A percentile compares a stretch with the other conserved stretches of the same genome.
phyloP scores from a whole-genome alignment of 768 basidiomycete species.

The Phaeotremella skinneri region DNA sequence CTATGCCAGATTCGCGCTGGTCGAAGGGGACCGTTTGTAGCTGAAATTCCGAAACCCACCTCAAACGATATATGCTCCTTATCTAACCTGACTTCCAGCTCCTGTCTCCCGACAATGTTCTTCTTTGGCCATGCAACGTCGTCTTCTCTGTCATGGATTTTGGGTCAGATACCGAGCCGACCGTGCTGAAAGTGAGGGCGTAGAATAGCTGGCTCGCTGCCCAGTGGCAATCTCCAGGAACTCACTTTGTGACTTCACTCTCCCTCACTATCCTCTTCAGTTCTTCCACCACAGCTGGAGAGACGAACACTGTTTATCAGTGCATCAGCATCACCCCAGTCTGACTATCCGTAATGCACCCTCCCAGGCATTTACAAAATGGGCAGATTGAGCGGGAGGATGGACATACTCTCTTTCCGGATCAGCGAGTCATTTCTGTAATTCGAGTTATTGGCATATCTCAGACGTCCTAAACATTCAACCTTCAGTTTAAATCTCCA shows the following conservation, averaged over 20 bases:
- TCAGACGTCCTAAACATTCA: conserved; percentile 59
- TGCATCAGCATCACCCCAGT: neutral
- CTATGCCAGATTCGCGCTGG: no score
- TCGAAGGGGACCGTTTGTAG: neutral
- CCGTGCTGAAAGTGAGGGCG: no score
- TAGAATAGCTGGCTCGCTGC: no score
- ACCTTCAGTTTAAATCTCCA: neutral
- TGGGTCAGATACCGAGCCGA: conserved; percentile 5
- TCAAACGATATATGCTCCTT: conserved; percentile 97
- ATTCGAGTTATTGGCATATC: conserved; percentile 99
- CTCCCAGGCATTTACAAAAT: neutral
- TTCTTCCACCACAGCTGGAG: conserved; percentile 87
- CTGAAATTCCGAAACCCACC: conserved; percentile 56
- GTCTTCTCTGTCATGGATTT: conserved; percentile 78
- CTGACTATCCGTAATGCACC: neutral
- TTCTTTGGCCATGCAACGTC: conserved; percentile 99
- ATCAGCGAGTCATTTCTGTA: conserved; percentile 97
- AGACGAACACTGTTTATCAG: conserved; percentile 76
- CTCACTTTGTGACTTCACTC: conserved; percentile 91
- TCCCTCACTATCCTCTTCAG: conserved; percentile 88
- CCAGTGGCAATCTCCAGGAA: neutral
- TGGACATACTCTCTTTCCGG: conserved; percentile 88
- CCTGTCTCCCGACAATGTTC: conserved; percentile 97
- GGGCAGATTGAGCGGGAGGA: neutral
- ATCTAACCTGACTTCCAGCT: conserved; percentile 89